Evolutionary conservation across 2,329 filamentous ascomycete genomes (phyloP).

Genomic region (Penicillium crustosum): DNA sequence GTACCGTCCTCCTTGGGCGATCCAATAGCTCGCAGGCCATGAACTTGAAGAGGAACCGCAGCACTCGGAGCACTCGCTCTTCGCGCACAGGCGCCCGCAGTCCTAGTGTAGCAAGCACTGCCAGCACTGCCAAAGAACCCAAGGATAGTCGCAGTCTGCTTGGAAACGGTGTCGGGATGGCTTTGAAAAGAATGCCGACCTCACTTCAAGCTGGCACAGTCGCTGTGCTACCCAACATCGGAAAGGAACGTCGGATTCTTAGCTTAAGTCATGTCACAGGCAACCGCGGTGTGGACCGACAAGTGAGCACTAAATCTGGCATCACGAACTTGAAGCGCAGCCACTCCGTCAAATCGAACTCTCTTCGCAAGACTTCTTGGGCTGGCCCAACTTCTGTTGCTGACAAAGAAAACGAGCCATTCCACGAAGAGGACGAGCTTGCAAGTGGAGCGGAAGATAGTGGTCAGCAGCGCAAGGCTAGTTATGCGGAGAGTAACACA

Average conservation of each 20-base stretch:
- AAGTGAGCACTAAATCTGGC: constrained; percentile 38
- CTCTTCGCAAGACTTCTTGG: constrained; percentile 69
- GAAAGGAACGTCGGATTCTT: constrained; percentile 73
- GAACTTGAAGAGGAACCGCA: constrained; percentile 53
- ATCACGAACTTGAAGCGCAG: constrained; percentile 68
- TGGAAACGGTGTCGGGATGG: constrained; percentile 47
- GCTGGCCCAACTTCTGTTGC: constrained; percentile 50
- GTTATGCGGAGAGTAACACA: constrained; percentile 39
- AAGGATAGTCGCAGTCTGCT: constrained; percentile 40
- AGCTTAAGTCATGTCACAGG: constrained; percentile 87
- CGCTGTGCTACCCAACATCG: constrained; percentile 46
- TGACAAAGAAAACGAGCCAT: constrained; percentile 62
- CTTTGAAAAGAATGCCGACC: constrained; percentile 52
- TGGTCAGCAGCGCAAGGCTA: constrained; percentile 46
- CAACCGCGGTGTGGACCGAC: constrained; percentile 53
- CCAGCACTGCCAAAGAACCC: constrained; percentile 35
- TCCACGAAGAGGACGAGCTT: constrained; percentile 64
- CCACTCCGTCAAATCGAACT: constrained; percentile 70
- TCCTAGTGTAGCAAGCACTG: constrained; percentile 35
- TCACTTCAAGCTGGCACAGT: constrained; percentile 43
- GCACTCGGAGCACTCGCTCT: constrained; percentile 31
- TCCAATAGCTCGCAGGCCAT: constrained; percentile 57
- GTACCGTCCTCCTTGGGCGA: constrained; percentile 72
- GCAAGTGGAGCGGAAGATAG: constrained; percentile 48
- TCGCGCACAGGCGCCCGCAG: constrained; percentile 37